Conservation (phyloP, 345 rosid genomes). For the Bruguiera gymnorhiza region DNA sequence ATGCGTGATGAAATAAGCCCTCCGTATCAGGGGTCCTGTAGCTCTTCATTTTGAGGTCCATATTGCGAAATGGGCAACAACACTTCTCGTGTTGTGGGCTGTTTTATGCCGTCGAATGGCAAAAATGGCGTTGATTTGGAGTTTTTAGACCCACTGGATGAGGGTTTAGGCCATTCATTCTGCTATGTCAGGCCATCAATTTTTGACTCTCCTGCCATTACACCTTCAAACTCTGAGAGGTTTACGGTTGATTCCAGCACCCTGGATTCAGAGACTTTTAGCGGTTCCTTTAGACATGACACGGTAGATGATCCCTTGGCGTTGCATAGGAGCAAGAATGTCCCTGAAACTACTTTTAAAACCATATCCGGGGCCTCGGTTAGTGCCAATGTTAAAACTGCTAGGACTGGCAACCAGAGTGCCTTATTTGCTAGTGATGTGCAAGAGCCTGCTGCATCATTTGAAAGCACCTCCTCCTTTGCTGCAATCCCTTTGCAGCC, state of each 20-base stretch:
- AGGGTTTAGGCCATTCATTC: conserved; percentile 97
- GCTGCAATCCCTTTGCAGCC: conserved; percentile 94
- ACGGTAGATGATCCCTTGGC: conserved; percentile 64
- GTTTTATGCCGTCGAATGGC: conserved; percentile 75
- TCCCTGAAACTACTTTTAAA: conserved; percentile 85
- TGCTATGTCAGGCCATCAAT: conserved; percentile 83
- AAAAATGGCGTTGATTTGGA: conserved; percentile 80
- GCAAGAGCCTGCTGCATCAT: conserved; percentile 91
- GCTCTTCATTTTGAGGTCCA: conserved; percentile 29
- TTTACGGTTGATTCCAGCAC: conserved; percentile 92
- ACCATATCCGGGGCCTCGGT: conserved; percentile 98
- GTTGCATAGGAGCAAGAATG: conserved; percentile 50
- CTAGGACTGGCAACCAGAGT: conserved; percentile 81
- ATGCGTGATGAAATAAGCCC: conserved; percentile 47
- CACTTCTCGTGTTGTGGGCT: conserved; percentile 93
- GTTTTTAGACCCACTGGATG: conserved; percentile 79
- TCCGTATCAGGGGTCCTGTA: conserved; percentile 39
- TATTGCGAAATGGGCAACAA: conserved; percentile 73
- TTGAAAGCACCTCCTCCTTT: conserved; percentile 92
- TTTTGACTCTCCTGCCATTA: conserved; percentile 86
- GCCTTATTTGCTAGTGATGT: conserved; percentile 61
- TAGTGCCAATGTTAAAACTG: conserved; percentile 94
- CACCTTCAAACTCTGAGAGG: conserved; percentile 93
- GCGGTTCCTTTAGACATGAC: conserved; percentile 83
- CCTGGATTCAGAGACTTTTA: conserved; percentile 80